Base-by-base conservation (phyloP, 768 basidiomycete species). In the Podaxis sp. region DNA sequence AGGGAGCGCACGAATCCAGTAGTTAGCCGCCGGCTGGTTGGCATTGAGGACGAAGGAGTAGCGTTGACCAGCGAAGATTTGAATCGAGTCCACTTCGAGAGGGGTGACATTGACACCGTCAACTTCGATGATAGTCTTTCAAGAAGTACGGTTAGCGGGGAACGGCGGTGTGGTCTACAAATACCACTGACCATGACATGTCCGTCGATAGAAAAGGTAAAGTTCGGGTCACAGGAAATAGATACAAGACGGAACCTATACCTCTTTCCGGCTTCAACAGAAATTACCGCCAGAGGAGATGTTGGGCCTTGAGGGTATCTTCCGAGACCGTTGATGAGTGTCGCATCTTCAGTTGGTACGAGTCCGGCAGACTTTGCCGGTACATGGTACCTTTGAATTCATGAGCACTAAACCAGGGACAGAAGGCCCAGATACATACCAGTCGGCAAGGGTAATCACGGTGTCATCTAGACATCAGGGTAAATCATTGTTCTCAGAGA, bases 161-260 rank as follows among this genome's bases (percentile, higher is more conserved):
- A 2, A 44, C 24, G 17, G 38, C 56, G 38, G 15, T 17, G 24
- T 13, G 37, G 44, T 33, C 33, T 10, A 54, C 8, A 26, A 7
- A 44, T 44, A 22, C 17, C n/a, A 59, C 68, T 64, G 58, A 73
- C 73, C 71, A 82, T 56, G n/a, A 60, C 71, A 61, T 84, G 83
- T 0, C 77, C 74, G 52, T 83, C 82, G 50, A 84, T 78, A 2
- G 80, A 78, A 64, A 80, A 81, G 2, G 56, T 48, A 63, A 72
- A 85, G 62, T 78, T 75, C 0, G 81, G 76, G 65, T 81, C 76
- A 64, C 83, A 84, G 5, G 79, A 75, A 30, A 81, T 79, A 28
- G 72, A 73, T 1, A 84, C 72, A 28, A 85, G 66, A 33, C 84
- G 80, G 72, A 84, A 76, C n/a, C 83, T 78, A 65, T 84, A 83